Percentiles rank a stretch among this genome's conserved stretches.
phyloP scores from a whole-genome alignment of 352 stramenopile genomes.

The Pythium utonaiense region DNA sequence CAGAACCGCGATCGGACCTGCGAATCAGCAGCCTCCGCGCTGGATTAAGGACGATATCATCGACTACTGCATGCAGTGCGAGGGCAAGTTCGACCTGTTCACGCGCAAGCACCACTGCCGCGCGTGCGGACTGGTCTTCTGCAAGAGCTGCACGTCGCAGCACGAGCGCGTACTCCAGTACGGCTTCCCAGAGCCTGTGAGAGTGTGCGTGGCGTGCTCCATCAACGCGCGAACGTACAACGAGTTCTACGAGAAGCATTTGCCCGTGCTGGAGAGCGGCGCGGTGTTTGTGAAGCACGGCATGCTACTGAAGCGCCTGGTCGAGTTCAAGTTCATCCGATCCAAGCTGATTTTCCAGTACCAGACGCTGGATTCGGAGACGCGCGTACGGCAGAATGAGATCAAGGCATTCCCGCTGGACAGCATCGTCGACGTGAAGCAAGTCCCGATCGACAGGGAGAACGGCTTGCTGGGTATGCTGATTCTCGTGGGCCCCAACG shows the following conservation, averaged over 20 bases:
- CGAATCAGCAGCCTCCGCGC: slow-evolving; percentile 39
- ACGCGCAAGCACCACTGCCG: slow-evolving; percentile 70
- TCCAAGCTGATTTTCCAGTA: slow-evolving; percentile 71
- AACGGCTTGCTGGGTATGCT: slow-evolving; percentile 51
- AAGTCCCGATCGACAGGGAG: slow-evolving; percentile 43
- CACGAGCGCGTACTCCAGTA: slow-evolving; percentile 65
- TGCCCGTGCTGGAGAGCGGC: slow-evolving; percentile 57
- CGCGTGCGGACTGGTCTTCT: slow-evolving; percentile 58
- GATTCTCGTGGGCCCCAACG: slow-evolving; percentile 34
- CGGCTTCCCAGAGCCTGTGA: slow-evolving; percentile 55
- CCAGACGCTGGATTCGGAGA: slow-evolving; percentile 57
- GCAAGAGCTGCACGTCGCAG: slow-evolving; percentile 37
- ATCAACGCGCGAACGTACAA: slow-evolving; percentile 48
- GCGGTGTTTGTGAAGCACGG: slow-evolving; percentile 72
- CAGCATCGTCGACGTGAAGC: slow-evolving; percentile 48
- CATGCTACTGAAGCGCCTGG: slow-evolving; percentile 49
- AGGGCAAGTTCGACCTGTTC: slow-evolving; percentile 51
- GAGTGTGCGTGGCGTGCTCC: slow-evolving; percentile 45
- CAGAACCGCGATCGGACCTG: slow-evolving; percentile 15
- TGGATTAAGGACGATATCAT: slow-evolving; percentile 61
- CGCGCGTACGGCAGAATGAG: slow-evolving; percentile 34
- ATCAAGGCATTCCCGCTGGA: slow-evolving; percentile 71
- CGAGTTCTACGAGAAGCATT: slow-evolving; percentile 55
- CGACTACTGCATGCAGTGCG: slow-evolving; percentile 48
- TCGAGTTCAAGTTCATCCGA: slow-evolving; percentile 55